These are phyloP conservation scores for Nigrospora osmanthi DNA, from an alignment of 2,329 filamentous ascomycete species.

Conservation along the genomic window DNA sequence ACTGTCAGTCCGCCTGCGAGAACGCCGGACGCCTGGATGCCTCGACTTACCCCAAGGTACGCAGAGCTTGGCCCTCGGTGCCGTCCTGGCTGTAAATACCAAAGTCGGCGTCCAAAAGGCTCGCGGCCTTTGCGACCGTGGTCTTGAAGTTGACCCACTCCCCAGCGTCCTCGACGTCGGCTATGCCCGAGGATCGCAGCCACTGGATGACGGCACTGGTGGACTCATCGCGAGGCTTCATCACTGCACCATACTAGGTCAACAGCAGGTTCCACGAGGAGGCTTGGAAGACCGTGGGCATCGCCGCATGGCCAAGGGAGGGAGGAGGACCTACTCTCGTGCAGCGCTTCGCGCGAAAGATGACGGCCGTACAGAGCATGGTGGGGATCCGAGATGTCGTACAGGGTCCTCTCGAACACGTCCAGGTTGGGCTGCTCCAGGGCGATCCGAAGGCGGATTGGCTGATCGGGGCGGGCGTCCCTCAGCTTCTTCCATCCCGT, in stretches of 20 bases:
- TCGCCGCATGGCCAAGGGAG: too few species aligned
- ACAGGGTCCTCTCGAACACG: slow-evolving; percentile 48
- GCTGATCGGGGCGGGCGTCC: slow-evolving; percentile 25
- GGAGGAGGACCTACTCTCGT: slow-evolving; percentile 2
- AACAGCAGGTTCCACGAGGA: slow-evolving; percentile 23
- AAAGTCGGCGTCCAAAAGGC: slow-evolving; percentile 50
- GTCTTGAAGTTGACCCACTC: slow-evolving; percentile 53
- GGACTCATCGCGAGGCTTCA: slow-evolving; percentile 26
- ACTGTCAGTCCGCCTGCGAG: slow-evolving; percentile 23
- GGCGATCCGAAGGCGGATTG: slow-evolving; percentile 39
- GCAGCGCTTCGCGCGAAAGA: slow-evolving; percentile 51
- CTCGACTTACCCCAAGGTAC: slow-evolving; percentile 26
- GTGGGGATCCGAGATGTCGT: slow-evolving; percentile 54
- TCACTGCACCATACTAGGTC: slow-evolving; percentile 5
- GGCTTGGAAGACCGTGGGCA: slow-evolving; percentile 37
- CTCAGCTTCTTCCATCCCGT: slow-evolving; percentile 27
- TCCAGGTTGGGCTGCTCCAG: slow-evolving; percentile 38
- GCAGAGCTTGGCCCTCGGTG: slow-evolving; percentile 34
- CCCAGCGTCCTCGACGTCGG: slow-evolving; percentile 36
- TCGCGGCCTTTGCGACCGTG: slow-evolving; percentile 42
- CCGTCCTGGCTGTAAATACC: slow-evolving; percentile 42
- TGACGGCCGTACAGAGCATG: slow-evolving; percentile 53
- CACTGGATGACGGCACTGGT: slow-evolving; percentile 43
- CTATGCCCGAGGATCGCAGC: slow-evolving; percentile 44
- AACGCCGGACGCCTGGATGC: not conserved